Evolutionary conservation across 2,329 filamentous ascomycete species (phyloP).

Genomic region (Davidsoniella eucalypti): DNA sequence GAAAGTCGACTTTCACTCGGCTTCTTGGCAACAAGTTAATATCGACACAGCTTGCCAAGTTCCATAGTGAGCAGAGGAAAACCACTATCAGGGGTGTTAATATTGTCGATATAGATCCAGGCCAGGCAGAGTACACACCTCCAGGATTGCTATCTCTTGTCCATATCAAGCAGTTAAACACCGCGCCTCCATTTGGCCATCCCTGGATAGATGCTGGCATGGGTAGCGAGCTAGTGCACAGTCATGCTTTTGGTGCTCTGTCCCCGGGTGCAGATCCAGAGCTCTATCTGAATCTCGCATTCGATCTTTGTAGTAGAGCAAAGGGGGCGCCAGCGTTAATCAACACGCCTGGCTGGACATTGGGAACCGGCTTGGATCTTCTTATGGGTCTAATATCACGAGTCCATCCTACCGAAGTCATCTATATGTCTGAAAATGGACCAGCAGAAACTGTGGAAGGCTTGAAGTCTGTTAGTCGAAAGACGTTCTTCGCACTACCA

Average conservation of each 20-base stretch:
- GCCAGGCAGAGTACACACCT: slow-evolving; percentile 58
- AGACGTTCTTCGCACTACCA: slow-evolving; percentile 34
- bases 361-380: slow-evolving; percentile 51
- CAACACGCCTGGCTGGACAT: slow-evolving; percentile 61
- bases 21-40: slow-evolving; percentile 50
- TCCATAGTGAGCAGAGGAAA: slow-evolving; percentile 13
- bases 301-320: slow-evolving; percentile 46
- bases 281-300: slow-evolving; percentile 47
- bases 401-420: slow-evolving; percentile 40
- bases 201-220: slow-evolving; percentile 19
- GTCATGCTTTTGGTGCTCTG: slow-evolving; percentile 49
- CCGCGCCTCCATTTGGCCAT: slow-evolving; percentile 53
- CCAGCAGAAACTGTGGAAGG: slow-evolving; percentile 38
- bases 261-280: slow-evolving; percentile 50
- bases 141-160: slow-evolving; percentile 55
- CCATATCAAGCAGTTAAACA: slow-evolving; percentile 40
- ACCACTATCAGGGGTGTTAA: slow-evolving; percentile 23
- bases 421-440: slow-evolving; percentile 54
- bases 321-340: slow-evolving; percentile 43
- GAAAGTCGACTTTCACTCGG: slow-evolving; percentile 59
- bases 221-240: slow-evolving; percentile 29
- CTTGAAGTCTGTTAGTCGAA: slow-evolving; percentile 29
- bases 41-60: slow-evolving; percentile 25
- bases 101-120: slow-evolving; percentile 62
- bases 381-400: slow-evolving; percentile 38